These are phyloP conservation scores for Tarenaya hassleriana DNA, from an alignment of 345 rosid genomes.

Conservation along the genomic window DNA sequence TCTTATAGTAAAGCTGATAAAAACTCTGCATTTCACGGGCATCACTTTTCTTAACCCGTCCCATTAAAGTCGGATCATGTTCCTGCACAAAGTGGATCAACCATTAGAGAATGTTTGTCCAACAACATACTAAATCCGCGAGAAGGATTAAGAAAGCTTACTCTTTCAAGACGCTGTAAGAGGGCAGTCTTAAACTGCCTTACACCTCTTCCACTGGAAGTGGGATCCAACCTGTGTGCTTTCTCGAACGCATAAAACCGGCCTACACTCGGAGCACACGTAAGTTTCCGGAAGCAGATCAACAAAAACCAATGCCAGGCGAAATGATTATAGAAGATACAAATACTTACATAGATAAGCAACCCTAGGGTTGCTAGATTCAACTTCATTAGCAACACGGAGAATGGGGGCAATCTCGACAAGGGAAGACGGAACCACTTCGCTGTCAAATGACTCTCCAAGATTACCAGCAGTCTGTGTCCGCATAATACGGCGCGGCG, in stretches of 20 bases:
- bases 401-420: constrained; percentile 96
- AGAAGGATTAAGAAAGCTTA: constrained; percentile 21
- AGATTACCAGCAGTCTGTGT: constrained; percentile 94
- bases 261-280: constrained; percentile 38
- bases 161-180: constrained; percentile 96
- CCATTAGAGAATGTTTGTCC: not conserved
- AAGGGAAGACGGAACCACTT: constrained; percentile 94
- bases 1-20: constrained; percentile 80
- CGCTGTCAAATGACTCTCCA: constrained; percentile 93
- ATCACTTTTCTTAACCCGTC: constrained; percentile 77
- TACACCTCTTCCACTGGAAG: constrained; percentile 97
- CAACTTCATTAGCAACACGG: constrained; percentile 99
- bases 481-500: constrained; percentile 54
- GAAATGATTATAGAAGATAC: not conserved
- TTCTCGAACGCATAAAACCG: constrained; percentile 98
- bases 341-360: constrained; percentile 82
- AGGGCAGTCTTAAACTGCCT: constrained; percentile 99
- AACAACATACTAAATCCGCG: constrained; percentile 3
- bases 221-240: constrained; percentile 96
- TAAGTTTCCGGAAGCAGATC: constrained; percentile 1
- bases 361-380: constrained; percentile 81
- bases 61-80: constrained; percentile 70
- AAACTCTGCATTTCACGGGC: constrained; percentile 91
- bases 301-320: not conserved
- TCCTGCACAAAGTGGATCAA: constrained; percentile 39